Evolutionary conservation across 78 protist species (phyloP), one percentile per base, ranked within the genome.

Genomic region (Monocercomonoides exilis): DNA sequence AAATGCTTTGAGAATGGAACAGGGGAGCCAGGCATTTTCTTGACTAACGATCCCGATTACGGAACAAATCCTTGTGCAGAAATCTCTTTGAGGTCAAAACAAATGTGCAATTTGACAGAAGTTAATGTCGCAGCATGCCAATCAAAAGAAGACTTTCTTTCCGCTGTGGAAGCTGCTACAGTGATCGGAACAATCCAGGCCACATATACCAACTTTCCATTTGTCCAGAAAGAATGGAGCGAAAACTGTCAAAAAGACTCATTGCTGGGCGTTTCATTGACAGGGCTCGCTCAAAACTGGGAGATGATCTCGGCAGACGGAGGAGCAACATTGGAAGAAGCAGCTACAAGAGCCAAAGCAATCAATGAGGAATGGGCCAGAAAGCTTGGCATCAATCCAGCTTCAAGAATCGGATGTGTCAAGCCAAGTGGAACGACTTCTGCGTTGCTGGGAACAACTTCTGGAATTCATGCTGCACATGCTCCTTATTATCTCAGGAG

Each of bases 51-150:
- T 79, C 82, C 43, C 45, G 82, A 79, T 6, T 79, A 21, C 5
- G 82, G 82, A 6, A 21, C 82, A 6, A 79, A 79, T 21, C 82
- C 82, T 33, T 79, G 82, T 41, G 82, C 21, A 21, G 82, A 79
- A 79, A 79, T 79, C 11, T 6, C 82, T 4, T 6, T 79, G 42
- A 6, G 82, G 5, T 38, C 11, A 33, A 79, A 79, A 41, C 82
- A 79, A 21, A 6, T 79, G 82, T 79, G 82, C 82, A 79, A 79
- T 21, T 21, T 79, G 82, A 79, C 82, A 6, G 82, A 79, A 21
- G 21, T 79, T 41, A 79, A 79, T 41, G 82, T 6, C 6, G 11
- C 42, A 5, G 82, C 11, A 5, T 79, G 82, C 82, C 82, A 21
- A 6, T 5, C 6, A 6, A 6, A 33, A 6, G 6, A 79, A 21